Conservation (phyloP, 2,329 filamentous ascomycete genomes). For the Sclerotinia minor region DNA sequence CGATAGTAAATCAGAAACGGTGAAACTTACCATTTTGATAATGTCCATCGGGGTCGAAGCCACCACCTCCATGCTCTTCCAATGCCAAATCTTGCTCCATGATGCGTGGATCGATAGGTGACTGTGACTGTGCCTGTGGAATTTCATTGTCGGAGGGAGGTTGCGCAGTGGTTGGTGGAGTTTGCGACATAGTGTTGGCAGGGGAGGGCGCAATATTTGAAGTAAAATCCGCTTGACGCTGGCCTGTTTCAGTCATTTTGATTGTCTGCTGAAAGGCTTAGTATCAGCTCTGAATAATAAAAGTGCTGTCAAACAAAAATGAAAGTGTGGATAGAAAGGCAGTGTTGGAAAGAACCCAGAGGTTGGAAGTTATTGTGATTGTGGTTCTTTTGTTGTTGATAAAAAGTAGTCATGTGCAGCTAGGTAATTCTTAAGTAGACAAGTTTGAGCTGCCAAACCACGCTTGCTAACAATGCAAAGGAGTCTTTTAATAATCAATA, state of each 20-base stretch:
- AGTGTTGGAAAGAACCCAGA: background rate
- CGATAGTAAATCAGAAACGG: background rate
- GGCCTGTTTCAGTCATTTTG: conserved; percentile 18
- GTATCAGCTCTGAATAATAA: background rate
- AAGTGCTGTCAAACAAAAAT: background rate
- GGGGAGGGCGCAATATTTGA: background rate
- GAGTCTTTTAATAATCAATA: background rate
- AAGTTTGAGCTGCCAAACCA: background rate
- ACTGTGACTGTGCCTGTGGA: background rate
- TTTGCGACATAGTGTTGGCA: background rate
- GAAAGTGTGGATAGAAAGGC: background rate
- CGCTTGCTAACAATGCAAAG: conserved; percentile 5
- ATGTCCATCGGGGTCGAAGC: conserved; percentile 17
- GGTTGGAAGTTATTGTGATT: background rate
- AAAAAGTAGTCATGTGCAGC: background rate
- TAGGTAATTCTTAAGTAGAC: background rate
- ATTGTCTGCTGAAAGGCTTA: conserved; percentile 5
- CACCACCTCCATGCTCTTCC: background rate
- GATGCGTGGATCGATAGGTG: conserved; percentile 2
- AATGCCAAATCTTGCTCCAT: background rate
- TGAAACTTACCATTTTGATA: conserved; percentile 18
- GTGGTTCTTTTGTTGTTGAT: conserved; percentile 13
- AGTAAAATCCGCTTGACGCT: background rate
- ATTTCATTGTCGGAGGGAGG: background rate
- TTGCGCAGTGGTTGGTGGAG: background rate